Conservation (phyloP, 306 rosid genomes). For the Herpetospermum pedunculosum region DNA sequence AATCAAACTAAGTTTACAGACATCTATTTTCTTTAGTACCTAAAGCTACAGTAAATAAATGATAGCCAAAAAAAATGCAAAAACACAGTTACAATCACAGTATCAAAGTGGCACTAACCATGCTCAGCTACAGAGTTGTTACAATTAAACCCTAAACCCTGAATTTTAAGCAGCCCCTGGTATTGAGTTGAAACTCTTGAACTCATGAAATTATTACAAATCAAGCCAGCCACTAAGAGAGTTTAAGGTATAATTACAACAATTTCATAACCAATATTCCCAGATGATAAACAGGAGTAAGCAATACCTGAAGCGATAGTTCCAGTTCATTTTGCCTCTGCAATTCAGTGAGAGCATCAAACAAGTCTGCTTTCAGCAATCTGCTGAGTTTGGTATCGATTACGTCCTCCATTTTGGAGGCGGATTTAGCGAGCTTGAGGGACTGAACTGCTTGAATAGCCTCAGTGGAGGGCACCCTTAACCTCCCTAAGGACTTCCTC, state of each 20-base stretch:
- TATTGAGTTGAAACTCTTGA: neutral
- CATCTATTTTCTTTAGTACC: neutral
- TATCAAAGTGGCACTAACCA: too few species aligned
- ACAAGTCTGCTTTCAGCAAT: conserved; percentile 42
- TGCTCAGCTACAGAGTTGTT: too few species aligned
- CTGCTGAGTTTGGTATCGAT: conserved; percentile 31
- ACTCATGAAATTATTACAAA: neutral
- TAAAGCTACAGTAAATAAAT: neutral
- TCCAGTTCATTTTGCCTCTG: conserved; percentile 3
- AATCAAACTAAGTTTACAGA: neutral
- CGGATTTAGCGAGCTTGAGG: conserved; percentile 46
- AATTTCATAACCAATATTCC: neutral
- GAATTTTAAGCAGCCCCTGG: neutral
- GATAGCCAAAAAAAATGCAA: neutral
- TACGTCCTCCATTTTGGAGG: conserved; percentile 26
- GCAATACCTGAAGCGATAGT: neutral
- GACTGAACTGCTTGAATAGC: conserved; percentile 57
- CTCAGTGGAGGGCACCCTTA: conserved; percentile 42
- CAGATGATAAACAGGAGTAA: neutral
- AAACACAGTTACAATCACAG: neutral
- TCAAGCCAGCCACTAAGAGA: neutral
- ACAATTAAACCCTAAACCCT: neutral
- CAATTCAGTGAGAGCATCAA: conserved; percentile 18
- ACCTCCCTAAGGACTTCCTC: conserved; percentile 30
- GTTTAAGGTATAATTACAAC: neutral